Conservation (phyloP, 495 filamentous ascomycete species). For the Podospora pseudopauciseta region DNA sequence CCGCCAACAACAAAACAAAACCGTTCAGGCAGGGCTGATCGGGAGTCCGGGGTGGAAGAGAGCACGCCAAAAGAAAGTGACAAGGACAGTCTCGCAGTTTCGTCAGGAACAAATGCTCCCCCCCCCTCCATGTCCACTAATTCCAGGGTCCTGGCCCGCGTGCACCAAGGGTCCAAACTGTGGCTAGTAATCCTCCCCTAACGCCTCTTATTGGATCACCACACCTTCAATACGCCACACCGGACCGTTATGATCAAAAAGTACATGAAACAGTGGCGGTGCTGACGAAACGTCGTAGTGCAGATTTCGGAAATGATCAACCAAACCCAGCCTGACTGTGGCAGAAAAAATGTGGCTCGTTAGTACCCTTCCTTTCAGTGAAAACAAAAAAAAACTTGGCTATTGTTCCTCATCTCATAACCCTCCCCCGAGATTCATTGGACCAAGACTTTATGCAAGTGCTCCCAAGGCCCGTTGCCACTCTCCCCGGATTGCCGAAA, state of each 20-base stretch:
- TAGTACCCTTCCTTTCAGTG: neutral
- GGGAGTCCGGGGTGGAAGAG: neutral
- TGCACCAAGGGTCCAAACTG: neutral
- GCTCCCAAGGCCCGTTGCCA: too few species aligned
- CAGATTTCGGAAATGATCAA: slow-evolving; percentile 29
- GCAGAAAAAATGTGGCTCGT: neutral
- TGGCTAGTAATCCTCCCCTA: neutral
- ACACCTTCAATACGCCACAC: slow-evolving; percentile 7
- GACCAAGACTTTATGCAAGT: slow-evolving; percentile 3
- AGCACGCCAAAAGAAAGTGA: neutral
- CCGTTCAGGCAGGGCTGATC: neutral
- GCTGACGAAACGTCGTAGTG: slow-evolving; percentile 17
- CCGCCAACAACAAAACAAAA: neutral
- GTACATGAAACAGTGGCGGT: slow-evolving; percentile 26
- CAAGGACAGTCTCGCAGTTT: too few species aligned
- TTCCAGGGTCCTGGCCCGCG: neutral
- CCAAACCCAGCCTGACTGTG: slow-evolving; percentile 14
- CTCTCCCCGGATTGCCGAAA: neutral
- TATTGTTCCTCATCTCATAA: neutral
- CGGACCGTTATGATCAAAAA: slow-evolving; percentile 1
- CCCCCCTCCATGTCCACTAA: neutral
- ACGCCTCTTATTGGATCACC: neutral
- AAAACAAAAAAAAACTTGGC: neutral
- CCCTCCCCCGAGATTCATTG: neutral
- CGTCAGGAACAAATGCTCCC: slow-evolving; percentile 8